phyloP scores from a whole-genome alignment of 176 grass and related monocot species.

The Oryza glumipatula region DNA sequence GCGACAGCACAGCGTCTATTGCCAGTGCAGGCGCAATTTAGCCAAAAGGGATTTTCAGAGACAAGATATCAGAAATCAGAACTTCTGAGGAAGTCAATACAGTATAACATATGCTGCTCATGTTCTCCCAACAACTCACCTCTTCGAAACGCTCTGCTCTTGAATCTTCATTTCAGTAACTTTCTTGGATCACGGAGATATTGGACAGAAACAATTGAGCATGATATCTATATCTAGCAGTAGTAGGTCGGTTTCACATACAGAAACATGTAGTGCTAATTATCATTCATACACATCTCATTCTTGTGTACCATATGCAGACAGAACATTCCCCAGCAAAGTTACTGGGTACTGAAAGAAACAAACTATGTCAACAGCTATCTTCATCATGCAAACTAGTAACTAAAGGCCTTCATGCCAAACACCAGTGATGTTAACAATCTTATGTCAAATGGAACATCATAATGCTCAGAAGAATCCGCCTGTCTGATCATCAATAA shows the following conservation, averaged over 20 bases:
- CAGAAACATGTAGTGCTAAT: not conserved
- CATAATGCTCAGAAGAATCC: not conserved
- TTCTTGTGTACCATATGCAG: not conserved
- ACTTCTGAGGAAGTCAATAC: not conserved
- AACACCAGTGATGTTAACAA: not conserved
- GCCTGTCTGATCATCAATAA: not conserved
- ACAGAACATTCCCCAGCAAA: not conserved
- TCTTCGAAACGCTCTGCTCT: too few species aligned
- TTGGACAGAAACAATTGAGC: not conserved
- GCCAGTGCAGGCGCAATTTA: too few species aligned
- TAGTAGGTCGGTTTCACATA: not conserved
- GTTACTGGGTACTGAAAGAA: not conserved
- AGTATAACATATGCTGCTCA: too few species aligned
- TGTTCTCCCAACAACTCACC: too few species aligned
- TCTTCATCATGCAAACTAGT: not conserved
- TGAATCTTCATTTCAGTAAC: not conserved
- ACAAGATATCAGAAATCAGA: not conserved
- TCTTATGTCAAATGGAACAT: not conserved
- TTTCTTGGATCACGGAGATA: not conserved
- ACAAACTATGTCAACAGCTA: not conserved
- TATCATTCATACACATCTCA: not conserved
- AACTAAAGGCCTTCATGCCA: not conserved
- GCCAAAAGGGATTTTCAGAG: too few species aligned
- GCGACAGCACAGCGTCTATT: too few species aligned
- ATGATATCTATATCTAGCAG: not conserved